Conservation (phyloP, 2,329 filamentous ascomycete species). For the Penicillium sp. region DNA sequence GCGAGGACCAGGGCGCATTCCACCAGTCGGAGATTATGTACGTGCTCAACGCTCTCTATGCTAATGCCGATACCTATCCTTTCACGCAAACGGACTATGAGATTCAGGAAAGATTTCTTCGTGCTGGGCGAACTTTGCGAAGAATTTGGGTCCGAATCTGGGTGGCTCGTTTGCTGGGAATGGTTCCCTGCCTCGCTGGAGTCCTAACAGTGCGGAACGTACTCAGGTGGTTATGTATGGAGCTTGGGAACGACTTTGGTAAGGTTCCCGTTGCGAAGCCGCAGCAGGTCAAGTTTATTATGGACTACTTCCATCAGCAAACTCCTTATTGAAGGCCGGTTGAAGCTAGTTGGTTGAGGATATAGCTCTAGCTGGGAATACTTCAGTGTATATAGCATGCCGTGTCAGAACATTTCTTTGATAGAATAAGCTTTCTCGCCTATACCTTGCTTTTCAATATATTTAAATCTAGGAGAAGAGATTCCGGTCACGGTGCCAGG, state of each 20-base stretch:
- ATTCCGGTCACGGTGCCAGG: too few species aligned
- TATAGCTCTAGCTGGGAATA: too few species aligned
- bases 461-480: too few species aligned
- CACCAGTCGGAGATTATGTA: constrained; percentile 45
- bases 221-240: constrained; percentile 27
- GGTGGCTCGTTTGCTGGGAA: constrained; percentile 23
- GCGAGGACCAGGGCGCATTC: constrained; percentile 38
- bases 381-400: too few species aligned
- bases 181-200: constrained; percentile 20
- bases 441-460: too few species aligned
- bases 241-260: constrained; percentile 22
- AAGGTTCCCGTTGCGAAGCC: constrained; percentile 24
- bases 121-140: constrained; percentile 41
- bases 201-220: constrained; percentile 22
- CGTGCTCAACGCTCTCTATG: constrained; percentile 40
- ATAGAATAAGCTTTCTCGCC: too few species aligned
- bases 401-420: too few species aligned
- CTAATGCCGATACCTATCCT: constrained; percentile 29
- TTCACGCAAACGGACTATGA: constrained; percentile 30
- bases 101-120: constrained; percentile 33
- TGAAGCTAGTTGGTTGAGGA: too few species aligned
- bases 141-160: constrained; percentile 32
- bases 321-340: constrained; percentile 12
- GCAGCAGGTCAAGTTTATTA: constrained; percentile 21
- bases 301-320: constrained; percentile 27